Base-by-base conservation (phyloP, 1,139 yeast genomes). In the Entelexis sorbosivorans region DNA sequence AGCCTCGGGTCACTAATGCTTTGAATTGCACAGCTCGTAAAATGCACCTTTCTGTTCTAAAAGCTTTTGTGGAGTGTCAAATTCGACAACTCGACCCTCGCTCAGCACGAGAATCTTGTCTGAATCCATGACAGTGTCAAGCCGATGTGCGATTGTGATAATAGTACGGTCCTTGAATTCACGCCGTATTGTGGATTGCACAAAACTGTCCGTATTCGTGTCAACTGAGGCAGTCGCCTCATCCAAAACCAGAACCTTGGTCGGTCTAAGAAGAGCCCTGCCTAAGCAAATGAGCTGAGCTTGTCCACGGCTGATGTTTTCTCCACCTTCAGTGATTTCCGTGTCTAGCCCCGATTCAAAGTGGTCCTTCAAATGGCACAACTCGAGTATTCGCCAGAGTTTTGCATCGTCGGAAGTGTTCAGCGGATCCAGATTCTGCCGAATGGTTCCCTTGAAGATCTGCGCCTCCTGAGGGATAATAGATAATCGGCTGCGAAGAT, bases 171-270 rank as follows among this genome's bases (percentile, higher is more conserved):
- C 74, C 48, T 68, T 70, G 64, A 84, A 83, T 61, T 78, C 80
- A 1, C 67, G 61, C 52, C 89, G 71, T 42, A 85, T 83, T 0
- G 93, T 82, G 57, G 79, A 77, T 66, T 84, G 94, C 47, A 84
- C 78, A 51, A 83, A 73, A 58, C 74, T 75, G 61, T 84, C 94
- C 0, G 94, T 84, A 61, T 82, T 82, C 16, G 80, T 77, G 64
- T 85, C 95, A 29, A 85, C 91, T 2, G 91, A 82, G 0, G 94
- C 89, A 0, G 94, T 85, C 1, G 94, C 94, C 65, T 85, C 95
- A 63, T 85, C 94, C 49, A 85, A 68, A 17, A 85, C 76, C 54
- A 85, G 68, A 17, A 84, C 74, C 54, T 74, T 77, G 3, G 87
- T 76, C 13, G 75, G 72, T 51, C 74, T 75, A 56, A 84, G 69